phyloP scores from a whole-genome alignment of 2,329 filamentous ascomycete genomes.

The Graphilbum sp. region DNA sequence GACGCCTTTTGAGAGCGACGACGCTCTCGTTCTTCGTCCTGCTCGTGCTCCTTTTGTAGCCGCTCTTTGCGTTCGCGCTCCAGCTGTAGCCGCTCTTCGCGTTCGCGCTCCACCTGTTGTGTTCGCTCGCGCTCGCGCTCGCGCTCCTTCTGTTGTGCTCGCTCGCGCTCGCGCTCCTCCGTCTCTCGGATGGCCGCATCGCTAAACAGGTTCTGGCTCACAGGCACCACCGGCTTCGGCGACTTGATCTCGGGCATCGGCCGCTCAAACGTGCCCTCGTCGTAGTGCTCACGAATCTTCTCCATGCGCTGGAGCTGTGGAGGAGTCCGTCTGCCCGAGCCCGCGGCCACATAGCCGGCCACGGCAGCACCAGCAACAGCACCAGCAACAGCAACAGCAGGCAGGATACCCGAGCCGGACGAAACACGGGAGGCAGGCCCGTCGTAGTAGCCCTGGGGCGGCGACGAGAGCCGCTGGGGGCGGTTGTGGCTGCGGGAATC shows the following conservation, averaged over 20 bases:
- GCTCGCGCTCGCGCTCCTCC: conserved; percentile 1
- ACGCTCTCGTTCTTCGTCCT: not conserved
- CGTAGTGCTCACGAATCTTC: not conserved
- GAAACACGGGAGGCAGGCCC: too few relatives aligned
- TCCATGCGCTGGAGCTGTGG: not conserved
- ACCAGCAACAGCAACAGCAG: not conserved
- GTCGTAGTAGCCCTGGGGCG: too few relatives aligned
- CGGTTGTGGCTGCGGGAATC: conserved; percentile 3
- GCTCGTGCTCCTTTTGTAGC: not conserved
- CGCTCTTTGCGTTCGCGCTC: not conserved
- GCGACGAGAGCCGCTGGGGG: not conserved
- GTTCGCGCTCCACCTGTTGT: conserved; percentile 12
- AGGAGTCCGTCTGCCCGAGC: not conserved
- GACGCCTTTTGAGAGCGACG: not conserved
- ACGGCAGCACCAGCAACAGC: not conserved
- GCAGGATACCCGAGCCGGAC: too few relatives aligned
- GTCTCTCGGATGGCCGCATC: conserved; percentile 17
- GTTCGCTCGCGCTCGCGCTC: not conserved
- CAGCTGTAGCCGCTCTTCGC: not conserved
- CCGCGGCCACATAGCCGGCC: not conserved
- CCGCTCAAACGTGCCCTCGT: not conserved
- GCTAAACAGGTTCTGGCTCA: conserved; percentile 53
- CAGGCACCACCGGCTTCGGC: conserved; percentile 61
- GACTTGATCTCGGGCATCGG: conserved; percentile 52
- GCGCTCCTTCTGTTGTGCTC: not conserved